Evolutionary conservation across 306 rosid genomes (phyloP).

Genomic region (Cicer chorassanicum): DNA sequence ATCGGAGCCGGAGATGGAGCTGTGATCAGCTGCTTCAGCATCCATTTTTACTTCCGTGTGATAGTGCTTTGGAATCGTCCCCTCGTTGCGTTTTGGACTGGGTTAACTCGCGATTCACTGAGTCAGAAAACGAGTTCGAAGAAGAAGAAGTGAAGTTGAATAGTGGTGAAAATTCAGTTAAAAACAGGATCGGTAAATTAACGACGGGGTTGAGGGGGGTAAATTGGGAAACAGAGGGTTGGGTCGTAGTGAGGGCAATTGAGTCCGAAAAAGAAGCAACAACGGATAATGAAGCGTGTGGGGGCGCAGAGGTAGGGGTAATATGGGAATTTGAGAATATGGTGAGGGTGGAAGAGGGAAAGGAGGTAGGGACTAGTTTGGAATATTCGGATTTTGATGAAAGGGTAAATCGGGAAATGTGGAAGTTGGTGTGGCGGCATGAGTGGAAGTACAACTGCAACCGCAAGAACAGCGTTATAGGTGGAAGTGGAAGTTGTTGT

Average conservation of each 20-base stretch:
- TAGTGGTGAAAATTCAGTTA: conserved; percentile 25
- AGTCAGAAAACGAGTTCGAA: conserved; percentile 41
- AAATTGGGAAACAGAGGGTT: conserved; percentile 76
- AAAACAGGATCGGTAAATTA: conserved; percentile 60
- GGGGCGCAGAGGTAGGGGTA: conserved; percentile 37
- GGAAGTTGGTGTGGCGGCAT: conserved; percentile 39
- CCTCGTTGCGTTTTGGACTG: conserved; percentile 89
- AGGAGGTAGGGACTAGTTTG: conserved; percentile 29
- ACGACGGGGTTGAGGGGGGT: conserved; percentile 55
- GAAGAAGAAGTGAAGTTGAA: conserved; percentile 29
- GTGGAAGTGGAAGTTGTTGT: conserved; percentile 33
- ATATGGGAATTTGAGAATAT: conserved; percentile 21
- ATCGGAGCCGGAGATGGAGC: conserved; percentile 69
- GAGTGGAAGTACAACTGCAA: conserved; percentile 12
- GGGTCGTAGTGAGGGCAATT: conserved; percentile 64
- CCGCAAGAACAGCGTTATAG: conserved; percentile 29
- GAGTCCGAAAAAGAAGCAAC: conserved; percentile 35
- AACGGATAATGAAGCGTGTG: not conserved
- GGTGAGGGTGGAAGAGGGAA: conserved; percentile 40
- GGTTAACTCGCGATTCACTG: conserved; percentile 55
- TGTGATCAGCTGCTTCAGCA: conserved; percentile 85
- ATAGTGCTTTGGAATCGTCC: conserved; percentile 51
- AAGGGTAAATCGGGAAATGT: conserved; percentile 49
- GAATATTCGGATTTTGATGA: conserved; percentile 43
- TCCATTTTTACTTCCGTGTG: conserved; percentile 60